These are phyloP conservation scores for Saccharomyces pastorianus DNA, from an alignment of 1,139 yeast genomes.

Conservation along the genomic window DNA sequence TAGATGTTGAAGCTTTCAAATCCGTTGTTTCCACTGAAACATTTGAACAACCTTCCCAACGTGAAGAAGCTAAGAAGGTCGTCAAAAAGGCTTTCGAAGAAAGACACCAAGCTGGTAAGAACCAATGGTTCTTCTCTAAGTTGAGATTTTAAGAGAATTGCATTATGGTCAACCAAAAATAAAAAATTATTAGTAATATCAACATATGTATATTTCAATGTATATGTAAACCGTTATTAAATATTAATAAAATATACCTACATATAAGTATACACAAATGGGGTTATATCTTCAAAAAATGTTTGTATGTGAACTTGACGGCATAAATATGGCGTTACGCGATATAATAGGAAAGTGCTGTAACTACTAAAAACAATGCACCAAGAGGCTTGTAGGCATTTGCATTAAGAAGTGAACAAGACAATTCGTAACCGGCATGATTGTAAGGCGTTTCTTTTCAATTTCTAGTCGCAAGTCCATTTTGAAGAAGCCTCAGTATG, in stretches of 20 bases:
- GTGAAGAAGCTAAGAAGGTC: slow-evolving; percentile 98
- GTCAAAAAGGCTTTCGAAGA: slow-evolving; percentile 99
- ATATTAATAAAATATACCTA: background rate
- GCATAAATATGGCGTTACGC: background rate
- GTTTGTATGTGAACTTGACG: background rate
- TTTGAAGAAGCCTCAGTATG: slow-evolving; percentile 39
- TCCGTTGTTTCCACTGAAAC: slow-evolving; percentile 86
- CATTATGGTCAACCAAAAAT: slow-evolving; percentile 1
- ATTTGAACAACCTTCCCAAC: slow-evolving; percentile 95
- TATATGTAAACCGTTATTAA: background rate
- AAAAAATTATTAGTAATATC: background rate
- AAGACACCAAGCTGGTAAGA: slow-evolving; percentile 99
- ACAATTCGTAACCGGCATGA: background rate
- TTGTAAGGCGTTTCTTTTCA: background rate
- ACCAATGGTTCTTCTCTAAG: slow-evolving; percentile 99
- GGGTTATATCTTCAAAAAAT: background rate
- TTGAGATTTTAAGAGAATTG: slow-evolving; percentile 70
- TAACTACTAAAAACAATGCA: background rate
- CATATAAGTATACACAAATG: background rate
- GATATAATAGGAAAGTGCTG: background rate
- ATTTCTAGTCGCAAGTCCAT: background rate
- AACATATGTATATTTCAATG: background rate
- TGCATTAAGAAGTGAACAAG: background rate
- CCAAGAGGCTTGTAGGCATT: background rate
- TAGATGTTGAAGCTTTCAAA: slow-evolving; percentile 95